A percentile compares a stretch with the other conserved stretches of the same genome.
Evolutionary conservation across 2,329 filamentous ascomycete species (phyloP).

Genomic region (Fusarium stilboides): DNA sequence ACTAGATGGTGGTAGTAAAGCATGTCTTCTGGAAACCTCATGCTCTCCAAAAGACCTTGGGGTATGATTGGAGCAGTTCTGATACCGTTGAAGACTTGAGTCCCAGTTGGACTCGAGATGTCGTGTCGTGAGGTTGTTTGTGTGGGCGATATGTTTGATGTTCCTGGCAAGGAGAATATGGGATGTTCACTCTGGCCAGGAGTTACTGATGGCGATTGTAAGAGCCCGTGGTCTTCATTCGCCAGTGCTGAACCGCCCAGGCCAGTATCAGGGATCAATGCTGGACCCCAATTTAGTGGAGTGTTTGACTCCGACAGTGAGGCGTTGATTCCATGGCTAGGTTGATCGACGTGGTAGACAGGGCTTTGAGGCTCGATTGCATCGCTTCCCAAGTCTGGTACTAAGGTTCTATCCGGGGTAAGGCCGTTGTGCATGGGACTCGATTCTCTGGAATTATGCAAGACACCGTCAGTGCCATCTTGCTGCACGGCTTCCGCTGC

Average conservation of each 20-base stretch:
- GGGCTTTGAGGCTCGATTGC: not conserved
- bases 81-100: constrained; percentile 15
- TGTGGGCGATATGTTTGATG: not conserved
- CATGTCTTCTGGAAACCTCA: constrained; percentile 39
- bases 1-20: constrained; percentile 39
- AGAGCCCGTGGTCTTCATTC: not conserved
- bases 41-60: constrained; percentile 17
- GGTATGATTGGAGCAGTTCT: constrained; percentile 19
- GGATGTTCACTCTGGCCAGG: not conserved
- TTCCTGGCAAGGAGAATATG: not conserved
- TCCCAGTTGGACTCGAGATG: not conserved
- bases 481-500: not conserved
- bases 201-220: not conserved
- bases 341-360: not conserved
- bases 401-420: not conserved
- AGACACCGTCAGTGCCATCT: not conserved
- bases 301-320: not conserved
- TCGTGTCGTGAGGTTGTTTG: not conserved
- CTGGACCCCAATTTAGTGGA: not conserved
- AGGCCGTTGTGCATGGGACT: not conserved
- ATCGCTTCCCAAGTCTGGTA: not conserved
- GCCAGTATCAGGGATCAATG: not conserved
- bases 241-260: not conserved
- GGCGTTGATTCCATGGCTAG: not conserved
- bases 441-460: not conserved